Conservation (phyloP, 306 rosid genomes). For the Psophocarpus tetragonolobus region DNA sequence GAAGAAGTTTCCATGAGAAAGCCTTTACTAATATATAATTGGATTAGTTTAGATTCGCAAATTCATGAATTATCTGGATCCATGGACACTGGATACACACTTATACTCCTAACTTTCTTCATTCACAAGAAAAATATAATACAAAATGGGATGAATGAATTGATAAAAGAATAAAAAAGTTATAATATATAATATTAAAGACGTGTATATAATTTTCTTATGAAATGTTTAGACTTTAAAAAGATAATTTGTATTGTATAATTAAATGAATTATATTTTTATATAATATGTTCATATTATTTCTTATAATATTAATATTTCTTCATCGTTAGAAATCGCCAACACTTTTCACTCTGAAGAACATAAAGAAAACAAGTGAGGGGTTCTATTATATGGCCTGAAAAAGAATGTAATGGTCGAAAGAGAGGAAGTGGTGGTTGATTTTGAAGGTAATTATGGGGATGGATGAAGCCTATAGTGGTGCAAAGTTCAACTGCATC, state of each 20-base stretch:
- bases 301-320: too few species aligned
- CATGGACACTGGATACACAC: too few species aligned
- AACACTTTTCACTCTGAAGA: neutral
- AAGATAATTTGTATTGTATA: too few species aligned
- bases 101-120: neutral
- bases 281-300: too few species aligned
- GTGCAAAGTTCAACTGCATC: constrained; percentile 58
- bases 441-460: neutral
- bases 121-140: neutral
- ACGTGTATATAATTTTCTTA: too few species aligned
- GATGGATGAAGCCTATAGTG: constrained; percentile 83
- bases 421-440: constrained; percentile 1
- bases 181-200: too few species aligned
- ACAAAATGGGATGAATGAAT: neutral
- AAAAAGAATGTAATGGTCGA: neutral
- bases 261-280: too few species aligned
- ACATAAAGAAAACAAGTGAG: neutral
- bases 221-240: neutral
- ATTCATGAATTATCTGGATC: too few species aligned
- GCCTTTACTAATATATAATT: too few species aligned
- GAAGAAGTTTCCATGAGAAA: too few species aligned
- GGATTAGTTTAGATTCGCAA: too few species aligned
- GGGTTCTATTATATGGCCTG: neutral
- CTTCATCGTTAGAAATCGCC: neutral
- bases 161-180: too few species aligned